Conservation (phyloP, 176 grass and related monocot species). For the Dactylis glomerata region DNA sequence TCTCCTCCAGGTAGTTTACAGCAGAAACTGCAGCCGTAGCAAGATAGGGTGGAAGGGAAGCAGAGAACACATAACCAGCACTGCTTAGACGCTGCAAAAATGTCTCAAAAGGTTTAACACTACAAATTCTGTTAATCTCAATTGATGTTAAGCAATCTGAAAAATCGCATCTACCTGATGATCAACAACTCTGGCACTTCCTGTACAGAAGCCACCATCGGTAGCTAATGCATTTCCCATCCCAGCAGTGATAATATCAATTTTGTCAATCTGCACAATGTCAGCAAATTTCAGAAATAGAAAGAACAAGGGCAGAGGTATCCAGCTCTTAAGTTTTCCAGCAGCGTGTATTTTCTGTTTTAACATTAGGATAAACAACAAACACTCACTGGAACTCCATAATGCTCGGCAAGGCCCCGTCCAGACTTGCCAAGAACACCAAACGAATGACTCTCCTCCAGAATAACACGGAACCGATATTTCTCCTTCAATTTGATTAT, state of each 20-base stretch:
- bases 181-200: slow-evolving; percentile 93
- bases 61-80: slow-evolving; percentile 91
- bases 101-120: slow-evolving; percentile 22
- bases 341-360: background rate
- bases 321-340: slow-evolving; percentile 1
- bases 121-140: slow-evolving; percentile 7
- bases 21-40: slow-evolving; percentile 85
- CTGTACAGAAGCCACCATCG: slow-evolving; percentile 94
- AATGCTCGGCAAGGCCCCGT: slow-evolving; percentile 90
- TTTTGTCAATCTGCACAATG: slow-evolving; percentile 81
- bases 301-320: background rate
- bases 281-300: slow-evolving; percentile 24
- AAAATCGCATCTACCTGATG: slow-evolving; percentile 66
- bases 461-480: slow-evolving; percentile 83
- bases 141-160: slow-evolving; percentile 6
- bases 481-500: slow-evolving; percentile 93
- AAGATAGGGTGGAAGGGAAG: slow-evolving; percentile 94
- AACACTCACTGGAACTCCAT: slow-evolving; percentile 69
- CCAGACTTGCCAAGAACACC: slow-evolving; percentile 91
- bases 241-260: slow-evolving; percentile 97
- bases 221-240: slow-evolving; percentile 96
- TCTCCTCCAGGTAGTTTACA: slow-evolving; percentile 79
- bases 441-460: slow-evolving; percentile 96
- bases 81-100: slow-evolving; percentile 86
- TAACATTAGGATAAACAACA: background rate